Evolutionary conservation across 192 early-diverging fungal genomes (phyloP).

Genomic region (Podila verticillata): DNA sequence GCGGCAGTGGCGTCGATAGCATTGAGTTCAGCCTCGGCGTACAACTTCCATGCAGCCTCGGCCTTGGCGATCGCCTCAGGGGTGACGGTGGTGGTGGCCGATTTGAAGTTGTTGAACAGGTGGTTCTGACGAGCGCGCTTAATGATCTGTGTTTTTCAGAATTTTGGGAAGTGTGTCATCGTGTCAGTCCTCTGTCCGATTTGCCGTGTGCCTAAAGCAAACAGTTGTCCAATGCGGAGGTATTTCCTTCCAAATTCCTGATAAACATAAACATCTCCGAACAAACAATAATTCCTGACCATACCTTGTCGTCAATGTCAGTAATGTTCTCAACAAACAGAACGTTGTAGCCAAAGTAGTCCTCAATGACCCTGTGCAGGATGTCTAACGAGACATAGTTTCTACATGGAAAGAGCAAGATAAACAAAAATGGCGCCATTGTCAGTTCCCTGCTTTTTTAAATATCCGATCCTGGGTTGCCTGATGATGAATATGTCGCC

Average conservation of each 20-base stretch:
- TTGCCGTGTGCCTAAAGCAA: not conserved
- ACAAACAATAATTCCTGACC: not conserved
- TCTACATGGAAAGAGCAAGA: slow-evolving; percentile 52
- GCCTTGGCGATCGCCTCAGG: slow-evolving; percentile 65
- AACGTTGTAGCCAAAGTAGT: slow-evolving; percentile 96
- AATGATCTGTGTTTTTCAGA: slow-evolving; percentile 72
- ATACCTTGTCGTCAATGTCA: slow-evolving; percentile 96
- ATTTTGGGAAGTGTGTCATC: not conserved
- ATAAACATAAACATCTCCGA: not conserved
- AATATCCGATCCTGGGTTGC: not conserved
- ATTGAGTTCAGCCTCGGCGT: slow-evolving; percentile 67
- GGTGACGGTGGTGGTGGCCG: slow-evolving; percentile 45
- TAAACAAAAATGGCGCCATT: slow-evolving; percentile 1
- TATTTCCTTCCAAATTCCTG: not conserved
- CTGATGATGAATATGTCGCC: not conserved
- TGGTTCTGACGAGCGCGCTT: slow-evolving; percentile 86
- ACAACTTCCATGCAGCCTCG: slow-evolving; percentile 68
- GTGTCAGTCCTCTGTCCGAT: not conserved
- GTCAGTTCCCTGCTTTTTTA: slow-evolving; percentile 2
- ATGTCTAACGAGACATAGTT: slow-evolving; percentile 95
- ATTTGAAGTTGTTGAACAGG: slow-evolving; percentile 72
- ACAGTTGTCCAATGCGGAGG: not conserved
- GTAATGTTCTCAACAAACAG: slow-evolving; percentile 97
- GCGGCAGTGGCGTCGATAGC: slow-evolving; percentile 54
- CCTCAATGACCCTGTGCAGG: slow-evolving; percentile 90